phyloP scores from a whole-genome alignment of 2,329 filamentous ascomycete genomes.

The Sclerotinia sclerotiorum region DNA sequence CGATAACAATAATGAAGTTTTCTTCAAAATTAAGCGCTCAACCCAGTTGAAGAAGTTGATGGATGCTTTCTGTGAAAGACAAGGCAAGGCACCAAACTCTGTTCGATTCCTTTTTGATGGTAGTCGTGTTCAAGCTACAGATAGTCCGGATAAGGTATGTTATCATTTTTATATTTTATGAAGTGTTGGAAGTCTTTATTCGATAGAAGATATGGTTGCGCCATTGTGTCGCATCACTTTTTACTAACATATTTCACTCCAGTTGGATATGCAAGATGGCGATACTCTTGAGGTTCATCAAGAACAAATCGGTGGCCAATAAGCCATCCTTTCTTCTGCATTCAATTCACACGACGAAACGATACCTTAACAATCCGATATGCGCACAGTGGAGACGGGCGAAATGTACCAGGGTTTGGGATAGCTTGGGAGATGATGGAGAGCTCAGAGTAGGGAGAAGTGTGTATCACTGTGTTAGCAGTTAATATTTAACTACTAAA shows the following conservation, averaged over 20 bases:
- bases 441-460: not conserved
- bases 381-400: not conserved
- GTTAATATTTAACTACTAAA: slow-evolving; percentile 20
- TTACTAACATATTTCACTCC: slow-evolving; percentile 20
- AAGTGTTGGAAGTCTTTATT: no score
- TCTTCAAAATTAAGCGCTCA: slow-evolving; percentile 99
- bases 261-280: slow-evolving; percentile 97
- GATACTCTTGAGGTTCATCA: slow-evolving; percentile 97
- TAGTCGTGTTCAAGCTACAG: slow-evolving; percentile 82
- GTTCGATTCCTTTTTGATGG: slow-evolving; percentile 97
- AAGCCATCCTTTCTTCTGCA: slow-evolving; percentile 14
- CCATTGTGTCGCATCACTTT: slow-evolving; percentile 12
- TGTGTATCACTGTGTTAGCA: not conserved
- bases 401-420: slow-evolving; percentile 10
- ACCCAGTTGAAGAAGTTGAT: slow-evolving; percentile 97
- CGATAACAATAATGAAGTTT: slow-evolving; percentile 99
- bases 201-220: not conserved
- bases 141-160: slow-evolving; percentile 90
- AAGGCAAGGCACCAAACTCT: slow-evolving; percentile 80
- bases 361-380: slow-evolving; percentile 12
- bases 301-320: slow-evolving; percentile 83
- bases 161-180: not conserved
- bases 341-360: slow-evolving; percentile 17
- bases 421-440: slow-evolving; percentile 8
- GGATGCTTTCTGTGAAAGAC: slow-evolving; percentile 95